Evolutionary conservation across 352 stramenopile genomes (phyloP), one percentile per base, ranked within the genome.

Genomic region (Blastocystis sp.): DNA sequence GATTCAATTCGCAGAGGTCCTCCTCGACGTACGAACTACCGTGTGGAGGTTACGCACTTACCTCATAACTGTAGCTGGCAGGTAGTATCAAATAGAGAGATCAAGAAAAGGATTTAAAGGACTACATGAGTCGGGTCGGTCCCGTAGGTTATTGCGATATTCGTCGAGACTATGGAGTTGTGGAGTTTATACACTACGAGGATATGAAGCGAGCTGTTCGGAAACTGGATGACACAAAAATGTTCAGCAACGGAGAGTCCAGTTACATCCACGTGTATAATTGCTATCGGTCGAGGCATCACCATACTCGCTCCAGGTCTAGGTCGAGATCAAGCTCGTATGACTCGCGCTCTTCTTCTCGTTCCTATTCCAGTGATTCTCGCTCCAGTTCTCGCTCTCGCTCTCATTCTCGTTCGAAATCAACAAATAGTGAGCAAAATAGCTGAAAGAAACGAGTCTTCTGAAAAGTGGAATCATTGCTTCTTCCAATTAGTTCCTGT

Each of bases 41-140:
- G 70, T 30, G n/a, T 81, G 4, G 70, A 81, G 55, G 70, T 81
- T 37, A 34, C 11, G 7, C 70, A 81, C 45, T 41, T 81, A 9
- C 70, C 70, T 43, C 50, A 63, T 43, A 26, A 54, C n/a, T 81
- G 70, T 26, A 81, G 70, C 20, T 81, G 70, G 70, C 70, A 81
- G 41, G 70, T 81, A 45, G 11, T 16, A 13, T 18, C 50, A n/a
- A 30, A 24, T 50, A 34, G 16, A 24, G 34, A 30, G 7, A 26
- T 65, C 16, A 81, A 26, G 16, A 0, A 39, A 30, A 81, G 70
- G 70, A 81, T 45, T 41, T 81, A 24, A 81, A 81, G 70, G 70
- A 81, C 70, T 65, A 63, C 45, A 81, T 81, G 70, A 47, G 50
- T 20, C 24, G 24, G 24, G 45, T 39, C 13, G 70, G 70, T 65